These are phyloP conservation scores for Peribolospora baueri DNA, from an alignment of 768 basidiomycete species.

Conservation along the genomic window DNA sequence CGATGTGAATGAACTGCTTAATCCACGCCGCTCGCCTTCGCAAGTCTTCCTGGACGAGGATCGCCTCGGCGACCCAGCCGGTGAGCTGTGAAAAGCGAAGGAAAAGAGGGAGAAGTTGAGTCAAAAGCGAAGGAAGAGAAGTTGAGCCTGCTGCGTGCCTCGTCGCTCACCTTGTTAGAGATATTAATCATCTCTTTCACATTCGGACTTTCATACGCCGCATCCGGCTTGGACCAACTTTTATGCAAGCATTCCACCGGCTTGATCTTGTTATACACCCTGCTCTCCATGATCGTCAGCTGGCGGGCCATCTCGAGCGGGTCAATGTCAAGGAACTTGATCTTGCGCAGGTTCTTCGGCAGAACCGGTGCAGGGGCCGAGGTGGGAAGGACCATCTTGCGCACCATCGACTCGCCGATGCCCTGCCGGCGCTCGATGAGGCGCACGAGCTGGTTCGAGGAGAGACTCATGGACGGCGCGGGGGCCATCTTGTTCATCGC, in stretches of 20 bases:
- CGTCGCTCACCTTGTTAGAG: slow-evolving; percentile 44
- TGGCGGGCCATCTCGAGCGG: slow-evolving; percentile 76
- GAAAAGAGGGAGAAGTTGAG: background rate
- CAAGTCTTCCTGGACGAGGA: slow-evolving; percentile 55
- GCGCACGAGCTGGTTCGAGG: slow-evolving; percentile 6
- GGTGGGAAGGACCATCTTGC: slow-evolving; percentile 26
- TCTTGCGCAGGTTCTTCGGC: slow-evolving; percentile 45
- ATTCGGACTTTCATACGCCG: slow-evolving; percentile 28
- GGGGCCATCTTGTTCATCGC: slow-evolving; percentile 13
- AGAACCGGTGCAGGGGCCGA: slow-evolving; percentile 42
- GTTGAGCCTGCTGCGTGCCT: background rate
- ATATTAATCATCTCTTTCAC: slow-evolving; percentile 68
- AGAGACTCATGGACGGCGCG: slow-evolving; percentile 6
- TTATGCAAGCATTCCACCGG: slow-evolving; percentile 67
- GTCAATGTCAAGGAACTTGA: slow-evolving; percentile 67
- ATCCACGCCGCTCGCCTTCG: slow-evolving; percentile 54
- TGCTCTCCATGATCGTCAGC: slow-evolving; percentile 70
- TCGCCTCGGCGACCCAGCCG: slow-evolving; percentile 68
- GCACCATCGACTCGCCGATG: slow-evolving; percentile 31
- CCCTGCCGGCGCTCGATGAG: slow-evolving; percentile 18
- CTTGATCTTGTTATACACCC: slow-evolving; percentile 62
- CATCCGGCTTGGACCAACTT: slow-evolving; percentile 44
- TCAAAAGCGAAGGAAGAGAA: too few relatives aligned
- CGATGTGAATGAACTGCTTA: slow-evolving; percentile 73
- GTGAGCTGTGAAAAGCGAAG: slow-evolving; percentile 38